Conservation (phyloP, 208 protist genomes). For the Trypanosoma platydactyli region DNA sequence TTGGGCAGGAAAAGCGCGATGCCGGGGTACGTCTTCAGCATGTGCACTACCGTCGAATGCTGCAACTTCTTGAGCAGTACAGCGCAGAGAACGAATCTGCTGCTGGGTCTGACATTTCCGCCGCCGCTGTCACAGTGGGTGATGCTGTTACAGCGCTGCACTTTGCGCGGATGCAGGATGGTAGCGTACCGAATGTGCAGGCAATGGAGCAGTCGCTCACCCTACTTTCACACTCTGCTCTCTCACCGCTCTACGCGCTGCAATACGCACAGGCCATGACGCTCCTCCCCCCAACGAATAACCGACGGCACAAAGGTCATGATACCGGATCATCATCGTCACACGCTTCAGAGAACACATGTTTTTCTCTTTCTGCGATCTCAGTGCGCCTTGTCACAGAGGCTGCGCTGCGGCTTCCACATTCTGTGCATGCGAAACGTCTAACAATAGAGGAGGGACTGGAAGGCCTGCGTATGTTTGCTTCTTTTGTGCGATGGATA, state of each 20-base stretch:
- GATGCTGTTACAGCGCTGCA: constrained; percentile 17
- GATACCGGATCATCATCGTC: not conserved
- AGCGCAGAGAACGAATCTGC: not conserved
- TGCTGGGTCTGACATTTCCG: too few relatives aligned
- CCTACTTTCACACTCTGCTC: constrained; percentile 6
- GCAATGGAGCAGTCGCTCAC: constrained; percentile 23
- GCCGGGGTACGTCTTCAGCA: constrained; percentile 28
- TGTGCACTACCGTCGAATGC: constrained; percentile 28
- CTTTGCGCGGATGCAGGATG: constrained; percentile 39
- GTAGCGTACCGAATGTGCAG: constrained; percentile 16
- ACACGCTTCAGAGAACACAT: not conserved
- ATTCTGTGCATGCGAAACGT: not conserved
- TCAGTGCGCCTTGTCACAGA: constrained; percentile 19
- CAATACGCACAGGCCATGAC: constrained; percentile 37
- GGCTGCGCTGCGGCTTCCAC: constrained; percentile 3
- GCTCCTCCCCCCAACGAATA: constrained; percentile 24
- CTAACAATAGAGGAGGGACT: constrained; percentile 18
- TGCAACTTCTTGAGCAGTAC: constrained; percentile 15
- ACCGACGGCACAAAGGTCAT: constrained; percentile 3
- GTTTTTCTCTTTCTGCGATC: not conserved
- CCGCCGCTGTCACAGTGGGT: not conserved
- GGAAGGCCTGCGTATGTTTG: constrained; percentile 25
- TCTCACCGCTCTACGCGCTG: constrained; percentile 12
- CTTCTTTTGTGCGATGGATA: constrained; percentile 25
- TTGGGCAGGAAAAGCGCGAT: constrained; percentile 23